A percentile compares a stretch with the other conserved stretches of the same genome.
phyloP scores from a whole-genome alignment of 139 green algal species.

The Coelastrella sp. region DNA sequence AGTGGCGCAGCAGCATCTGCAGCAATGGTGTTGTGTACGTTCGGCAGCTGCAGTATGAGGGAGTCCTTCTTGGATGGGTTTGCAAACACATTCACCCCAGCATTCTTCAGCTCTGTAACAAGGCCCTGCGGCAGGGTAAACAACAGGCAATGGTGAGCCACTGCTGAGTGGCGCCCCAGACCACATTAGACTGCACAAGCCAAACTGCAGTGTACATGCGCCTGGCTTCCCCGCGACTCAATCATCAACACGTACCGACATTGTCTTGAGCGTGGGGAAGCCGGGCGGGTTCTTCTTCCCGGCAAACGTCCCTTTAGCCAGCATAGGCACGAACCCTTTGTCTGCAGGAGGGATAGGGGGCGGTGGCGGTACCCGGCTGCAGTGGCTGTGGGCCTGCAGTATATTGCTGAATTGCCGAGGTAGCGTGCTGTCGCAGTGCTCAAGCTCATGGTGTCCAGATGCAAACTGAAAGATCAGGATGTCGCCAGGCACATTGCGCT shows the following conservation, averaged over 20 bases:
- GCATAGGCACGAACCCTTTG: conserved; percentile 76
- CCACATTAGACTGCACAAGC: no score
- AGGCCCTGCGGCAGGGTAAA: conserved; percentile 3
- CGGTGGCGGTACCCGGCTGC: conserved; percentile 59
- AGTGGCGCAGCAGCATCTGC: conserved; percentile 26
- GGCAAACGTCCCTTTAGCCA: conserved; percentile 73
- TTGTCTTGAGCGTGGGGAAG: conserved; percentile 49
- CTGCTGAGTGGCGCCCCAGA: no score
- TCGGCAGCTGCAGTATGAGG: conserved; percentile 75
- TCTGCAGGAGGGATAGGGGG: conserved; percentile 72
- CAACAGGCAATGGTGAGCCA: no score
- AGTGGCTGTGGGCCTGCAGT: conserved; percentile 30
- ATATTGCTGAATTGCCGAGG: conserved; percentile 54
- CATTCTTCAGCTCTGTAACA: conserved; percentile 59
- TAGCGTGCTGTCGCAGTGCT: conserved; percentile 81
- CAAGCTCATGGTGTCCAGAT: conserved; percentile 57
- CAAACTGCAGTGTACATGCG: no score
- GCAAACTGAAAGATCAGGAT: conserved; percentile 80
- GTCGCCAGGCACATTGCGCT: conserved; percentile 79
- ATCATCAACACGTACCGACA: conserved; percentile 29
- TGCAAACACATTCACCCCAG: conserved; percentile 88
- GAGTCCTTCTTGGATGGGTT: conserved; percentile 85
- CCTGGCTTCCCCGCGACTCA: not conserved
- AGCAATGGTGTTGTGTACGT: conserved; percentile 27
- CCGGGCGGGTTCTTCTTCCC: conserved; percentile 62